Evolutionary conservation across 1,284 basidiomycete genomes (phyloP), one percentile per base, ranked within the genome.

Genomic region (Rhodotorula mucilaginosa): DNA sequence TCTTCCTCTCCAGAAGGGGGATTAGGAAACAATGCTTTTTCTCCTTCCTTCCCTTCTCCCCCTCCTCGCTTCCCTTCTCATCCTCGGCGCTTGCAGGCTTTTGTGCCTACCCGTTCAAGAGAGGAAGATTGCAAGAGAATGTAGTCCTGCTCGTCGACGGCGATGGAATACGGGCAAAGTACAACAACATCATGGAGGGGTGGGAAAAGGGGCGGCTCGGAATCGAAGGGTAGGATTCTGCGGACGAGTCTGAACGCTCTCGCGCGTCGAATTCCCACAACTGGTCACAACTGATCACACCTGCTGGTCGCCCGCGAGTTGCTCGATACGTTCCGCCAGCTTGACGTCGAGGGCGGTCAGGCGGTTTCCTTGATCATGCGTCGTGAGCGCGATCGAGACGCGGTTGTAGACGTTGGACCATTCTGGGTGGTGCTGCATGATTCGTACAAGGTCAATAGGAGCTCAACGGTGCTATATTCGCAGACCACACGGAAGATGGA

Each of bases 391-490:
- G 61, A 76, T 73, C 21, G 46, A 39, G 57, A 76, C 73, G 49
- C 64, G 65, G 44, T 73, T 73, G 64, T 72, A 75, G 46, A 73
- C 74, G 65, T 76, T 76, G 0, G 49, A 57, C 75, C 75, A 76
- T 16, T 75, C 70, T 15, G 75, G 75, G 34, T 76, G 75, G 46
- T 76, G 75, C 75, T 74, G 49, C 44, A 8, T 1, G 18, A 1
- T 3, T 19, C 19, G 1, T 10, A 1, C 7, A 5, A 7, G 6
- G 26, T 66, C 48, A 58, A 19, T 29, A 16, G 6, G 15, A 2
- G 6, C n/a, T 4, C 1, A 12, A 0, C 4, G 2, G 34, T 0
- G 5, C 34, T 10, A 1, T 12, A 3, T 7, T 12, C 13, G 13
- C 10, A 13, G 10, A 15, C 47, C 44, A 5, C 15, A 1, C 16